A percentile compares a stretch with the other conserved stretches of the same genome.
These are phyloP conservation scores for Paraphoma sp. DNA, from an alignment of 2,329 filamentous ascomycete species.

Conservation along the genomic window DNA sequence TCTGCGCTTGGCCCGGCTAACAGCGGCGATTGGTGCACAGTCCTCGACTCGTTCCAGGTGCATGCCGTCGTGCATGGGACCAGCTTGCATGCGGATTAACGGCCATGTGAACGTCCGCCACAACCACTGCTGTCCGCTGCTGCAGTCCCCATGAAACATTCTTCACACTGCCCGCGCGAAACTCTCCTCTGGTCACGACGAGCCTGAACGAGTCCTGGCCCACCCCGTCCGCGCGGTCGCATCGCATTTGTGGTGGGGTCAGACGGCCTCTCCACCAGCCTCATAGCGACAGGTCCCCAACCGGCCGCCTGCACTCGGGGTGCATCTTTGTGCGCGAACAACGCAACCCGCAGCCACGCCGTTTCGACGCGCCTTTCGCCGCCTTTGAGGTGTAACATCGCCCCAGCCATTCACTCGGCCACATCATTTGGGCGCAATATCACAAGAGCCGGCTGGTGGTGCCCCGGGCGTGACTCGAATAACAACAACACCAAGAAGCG, in stretches of 20 bases:
- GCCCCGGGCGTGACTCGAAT: background rate
- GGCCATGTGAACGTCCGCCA: constrained; percentile 38
- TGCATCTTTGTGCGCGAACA: constrained; percentile 32
- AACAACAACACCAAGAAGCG: background rate
- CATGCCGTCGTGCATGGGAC: constrained; percentile 18
- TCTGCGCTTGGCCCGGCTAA: constrained; percentile 35
- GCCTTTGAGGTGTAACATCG: constrained; percentile 19
- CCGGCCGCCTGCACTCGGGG: constrained; percentile 20
- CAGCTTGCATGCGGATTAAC: constrained; percentile 28
- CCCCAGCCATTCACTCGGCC: constrained; percentile 11
- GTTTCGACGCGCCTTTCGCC: constrained; percentile 27
- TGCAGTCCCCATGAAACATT: constrained; percentile 37
- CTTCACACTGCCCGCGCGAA: constrained; percentile 10
- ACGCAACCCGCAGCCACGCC: constrained; percentile 38
- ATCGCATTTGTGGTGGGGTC: constrained; percentile 30
- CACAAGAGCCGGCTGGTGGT: background rate
- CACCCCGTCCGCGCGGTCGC: constrained; percentile 7
- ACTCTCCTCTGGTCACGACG: constrained; percentile 12
- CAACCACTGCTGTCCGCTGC: constrained; percentile 31
- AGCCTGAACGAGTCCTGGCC: constrained; percentile 15
- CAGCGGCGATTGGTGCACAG: constrained; percentile 38
- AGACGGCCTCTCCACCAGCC: constrained; percentile 8
- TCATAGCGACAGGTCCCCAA: constrained; percentile 9
- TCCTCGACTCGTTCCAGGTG: constrained; percentile 13
- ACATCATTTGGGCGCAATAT: constrained; percentile 11